Percentiles rank a stretch among this genome's conserved stretches.
Evolutionary conservation across 1,139 yeast genomes (phyloP).

Genomic region (Cylindricascospora bacillispora): DNA sequence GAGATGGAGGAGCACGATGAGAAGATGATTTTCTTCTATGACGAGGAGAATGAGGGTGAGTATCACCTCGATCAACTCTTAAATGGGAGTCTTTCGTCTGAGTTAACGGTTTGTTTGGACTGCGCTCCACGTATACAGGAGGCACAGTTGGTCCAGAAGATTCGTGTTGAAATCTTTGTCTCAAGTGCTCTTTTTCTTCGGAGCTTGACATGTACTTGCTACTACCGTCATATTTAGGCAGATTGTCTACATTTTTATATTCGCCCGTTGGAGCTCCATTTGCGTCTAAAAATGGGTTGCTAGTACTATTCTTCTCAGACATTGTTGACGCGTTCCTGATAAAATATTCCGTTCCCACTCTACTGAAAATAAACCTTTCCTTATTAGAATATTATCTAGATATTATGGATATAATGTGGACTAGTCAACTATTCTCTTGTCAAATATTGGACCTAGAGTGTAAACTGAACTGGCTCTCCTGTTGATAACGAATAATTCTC

Average conservation of each 20-base stretch:
- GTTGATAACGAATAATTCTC: too few relatives aligned
- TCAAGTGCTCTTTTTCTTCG: neutral
- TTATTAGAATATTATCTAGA: too few relatives aligned
- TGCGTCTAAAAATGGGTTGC: neutral
- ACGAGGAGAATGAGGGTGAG: slow-evolving; percentile 7
- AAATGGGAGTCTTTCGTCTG: neutral
- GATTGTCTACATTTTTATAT: neutral
- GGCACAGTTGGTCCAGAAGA: neutral
- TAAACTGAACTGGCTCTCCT: too few relatives aligned
- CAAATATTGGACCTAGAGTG: too few relatives aligned
- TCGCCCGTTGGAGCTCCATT: neutral
- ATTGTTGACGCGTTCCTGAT: too few relatives aligned
- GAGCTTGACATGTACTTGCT: neutral
- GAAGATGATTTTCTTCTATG: slow-evolving; percentile 1
- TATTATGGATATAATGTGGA: too few relatives aligned
- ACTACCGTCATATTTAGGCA: neutral
- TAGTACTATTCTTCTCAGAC: slow-evolving; percentile 1
- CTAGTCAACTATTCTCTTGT: too few relatives aligned
- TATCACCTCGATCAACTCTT: neutral
- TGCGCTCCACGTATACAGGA: neutral
- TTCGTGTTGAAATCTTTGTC: neutral
- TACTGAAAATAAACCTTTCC: too few relatives aligned
- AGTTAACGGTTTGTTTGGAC: neutral
- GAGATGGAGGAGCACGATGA: neutral
- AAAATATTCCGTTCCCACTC: too few relatives aligned